A percentile compares a stretch with the other conserved stretches of the same genome.
phyloP scores from a whole-genome alignment of 805 yeast genomes.

The Ogataea sp. region DNA sequence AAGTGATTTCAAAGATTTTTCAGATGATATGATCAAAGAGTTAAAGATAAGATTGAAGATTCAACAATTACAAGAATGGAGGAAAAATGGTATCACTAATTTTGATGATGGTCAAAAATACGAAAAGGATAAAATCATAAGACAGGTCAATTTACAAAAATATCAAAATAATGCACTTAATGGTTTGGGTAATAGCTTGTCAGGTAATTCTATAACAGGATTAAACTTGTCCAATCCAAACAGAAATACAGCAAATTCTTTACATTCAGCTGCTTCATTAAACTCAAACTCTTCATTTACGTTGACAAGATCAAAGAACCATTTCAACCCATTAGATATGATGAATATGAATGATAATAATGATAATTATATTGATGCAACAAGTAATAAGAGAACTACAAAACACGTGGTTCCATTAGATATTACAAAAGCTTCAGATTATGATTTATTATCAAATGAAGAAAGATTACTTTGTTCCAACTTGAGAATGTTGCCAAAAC shows the following conservation, averaged over 20 bases:
- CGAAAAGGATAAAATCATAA: slow-evolving; percentile 77
- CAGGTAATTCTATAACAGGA: too few species aligned
- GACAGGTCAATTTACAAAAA: slow-evolving; percentile 19
- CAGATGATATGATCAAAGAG: slow-evolving; percentile 69
- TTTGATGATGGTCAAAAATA: slow-evolving; percentile 76
- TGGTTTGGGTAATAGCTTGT: background rate
- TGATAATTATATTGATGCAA: slow-evolving; percentile 19
- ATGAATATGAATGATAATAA: slow-evolving; percentile 3
- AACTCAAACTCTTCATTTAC: background rate
- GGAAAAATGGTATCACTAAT: slow-evolving; percentile 80
- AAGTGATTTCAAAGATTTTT: slow-evolving; percentile 69
- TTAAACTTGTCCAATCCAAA: background rate
- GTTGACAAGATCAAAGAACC: slow-evolving; percentile 1
- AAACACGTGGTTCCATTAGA: slow-evolving; percentile 44
- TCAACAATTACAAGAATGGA: slow-evolving; percentile 88
- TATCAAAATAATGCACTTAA: background rate
- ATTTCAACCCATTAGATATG: background rate
- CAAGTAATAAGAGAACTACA: slow-evolving; percentile 33
- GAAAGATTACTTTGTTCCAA: slow-evolving; percentile 82
- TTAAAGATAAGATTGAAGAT: slow-evolving; percentile 72
- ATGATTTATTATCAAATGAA: slow-evolving; percentile 73
- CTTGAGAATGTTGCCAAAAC: slow-evolving; percentile 82
- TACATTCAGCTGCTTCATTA: background rate
- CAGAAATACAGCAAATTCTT: slow-evolving; percentile 12
- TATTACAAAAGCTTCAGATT: slow-evolving; percentile 74